phyloP scores from a whole-genome alignment of 2,329 filamentous ascomycete species.

The Microsporum audouinii region DNA sequence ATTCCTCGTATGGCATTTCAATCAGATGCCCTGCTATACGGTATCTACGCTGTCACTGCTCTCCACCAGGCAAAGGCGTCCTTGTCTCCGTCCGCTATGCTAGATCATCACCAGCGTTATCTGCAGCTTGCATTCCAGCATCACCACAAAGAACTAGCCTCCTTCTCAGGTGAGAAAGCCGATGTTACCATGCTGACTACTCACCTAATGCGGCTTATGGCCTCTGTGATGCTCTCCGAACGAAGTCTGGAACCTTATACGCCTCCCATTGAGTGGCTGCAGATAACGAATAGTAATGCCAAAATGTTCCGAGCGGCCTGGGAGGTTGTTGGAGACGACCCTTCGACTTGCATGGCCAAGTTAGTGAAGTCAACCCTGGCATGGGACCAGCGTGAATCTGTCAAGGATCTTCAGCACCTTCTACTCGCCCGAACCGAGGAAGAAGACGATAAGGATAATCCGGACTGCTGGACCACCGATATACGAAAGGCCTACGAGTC shows the following conservation, averaged over 20 bases:
- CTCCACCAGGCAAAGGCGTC: not conserved
- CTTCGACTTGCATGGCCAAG: not conserved
- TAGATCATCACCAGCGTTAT: not conserved
- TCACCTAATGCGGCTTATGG: constrained; percentile 1
- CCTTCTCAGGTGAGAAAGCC: not conserved
- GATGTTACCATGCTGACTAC: constrained; percentile 1
- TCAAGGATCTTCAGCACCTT: not conserved
- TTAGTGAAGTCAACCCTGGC: not conserved
- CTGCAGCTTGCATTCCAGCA: not conserved
- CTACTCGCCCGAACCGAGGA: not conserved
- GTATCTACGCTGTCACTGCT: not conserved
- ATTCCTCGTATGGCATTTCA: not conserved
- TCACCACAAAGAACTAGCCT: not conserved
- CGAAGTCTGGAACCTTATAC: not conserved
- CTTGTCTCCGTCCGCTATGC: not conserved
- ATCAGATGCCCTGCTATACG: constrained; percentile 1
- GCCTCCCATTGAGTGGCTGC: not conserved
- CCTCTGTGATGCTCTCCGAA: constrained; percentile 1
- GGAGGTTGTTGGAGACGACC: not conserved
- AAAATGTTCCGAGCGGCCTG: not conserved
- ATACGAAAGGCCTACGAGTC: not conserved
- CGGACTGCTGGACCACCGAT: not conserved
- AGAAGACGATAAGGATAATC: not conserved
- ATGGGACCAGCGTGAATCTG: not conserved
- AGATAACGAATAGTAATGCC: not conserved